These are phyloP conservation scores for Tulasnella calospora DNA, from an alignment of 768 basidiomycete genomes.

Conservation along the genomic window DNA sequence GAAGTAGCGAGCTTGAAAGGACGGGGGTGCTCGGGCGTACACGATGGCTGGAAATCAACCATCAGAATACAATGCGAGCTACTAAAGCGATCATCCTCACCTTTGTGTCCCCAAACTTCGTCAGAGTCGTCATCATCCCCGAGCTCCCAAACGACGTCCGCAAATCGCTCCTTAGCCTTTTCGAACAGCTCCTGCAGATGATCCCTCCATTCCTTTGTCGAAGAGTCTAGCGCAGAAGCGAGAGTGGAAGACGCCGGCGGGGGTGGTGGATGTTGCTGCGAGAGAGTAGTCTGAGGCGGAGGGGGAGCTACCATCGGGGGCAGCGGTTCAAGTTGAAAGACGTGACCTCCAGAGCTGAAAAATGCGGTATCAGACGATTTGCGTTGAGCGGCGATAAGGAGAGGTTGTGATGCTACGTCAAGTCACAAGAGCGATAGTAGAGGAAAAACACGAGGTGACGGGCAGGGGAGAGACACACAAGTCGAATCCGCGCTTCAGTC, in stretches of 20 bases:
- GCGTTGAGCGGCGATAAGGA: neutral
- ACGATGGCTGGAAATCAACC: slow-evolving; percentile 61
- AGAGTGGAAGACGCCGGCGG: slow-evolving; percentile 24
- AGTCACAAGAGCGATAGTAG: neutral
- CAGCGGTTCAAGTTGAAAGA: slow-evolving; percentile 13
- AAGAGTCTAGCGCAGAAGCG: slow-evolving; percentile 33
- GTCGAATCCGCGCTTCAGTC: neutral
- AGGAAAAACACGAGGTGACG: neutral
- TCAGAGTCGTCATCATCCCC: slow-evolving; percentile 48
- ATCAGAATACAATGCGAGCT: neutral
- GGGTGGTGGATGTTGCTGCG: slow-evolving; percentile 11
- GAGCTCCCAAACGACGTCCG: slow-evolving; percentile 94
- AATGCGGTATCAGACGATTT: slow-evolving; percentile 2
- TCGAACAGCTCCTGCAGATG: slow-evolving; percentile 74
- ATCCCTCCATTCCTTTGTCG: slow-evolving; percentile 70
- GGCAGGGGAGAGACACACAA: neutral
- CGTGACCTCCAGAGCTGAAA: neutral
- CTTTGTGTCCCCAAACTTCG: slow-evolving; percentile 91
- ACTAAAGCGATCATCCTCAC: slow-evolving; percentile 42
- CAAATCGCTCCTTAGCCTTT: slow-evolving; percentile 83
- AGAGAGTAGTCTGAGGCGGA: neutral
- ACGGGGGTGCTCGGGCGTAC: slow-evolving; percentile 89
- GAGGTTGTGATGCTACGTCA: neutral
- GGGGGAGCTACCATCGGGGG: neutral
- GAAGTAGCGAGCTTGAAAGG: slow-evolving; percentile 87